phyloP scores from a whole-genome alignment of 805 yeast genomes.

The Candida mattraensis region DNA sequence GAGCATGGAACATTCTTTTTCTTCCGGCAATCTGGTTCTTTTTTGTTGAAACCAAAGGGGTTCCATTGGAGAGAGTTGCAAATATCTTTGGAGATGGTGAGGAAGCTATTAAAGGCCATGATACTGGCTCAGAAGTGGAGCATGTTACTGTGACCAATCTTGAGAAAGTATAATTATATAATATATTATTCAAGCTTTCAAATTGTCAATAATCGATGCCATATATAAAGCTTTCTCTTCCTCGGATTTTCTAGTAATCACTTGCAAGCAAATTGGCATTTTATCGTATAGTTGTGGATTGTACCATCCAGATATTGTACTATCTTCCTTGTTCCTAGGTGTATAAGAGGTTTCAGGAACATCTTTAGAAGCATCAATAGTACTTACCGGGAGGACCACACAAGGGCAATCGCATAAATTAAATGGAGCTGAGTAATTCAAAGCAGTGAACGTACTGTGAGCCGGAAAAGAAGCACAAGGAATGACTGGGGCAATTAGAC shows the following conservation, averaged over 20 bases:
- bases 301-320: constrained; percentile 43
- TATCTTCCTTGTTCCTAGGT: constrained; percentile 43
- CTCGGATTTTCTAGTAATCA: constrained; percentile 57
- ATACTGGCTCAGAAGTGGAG: constrained; percentile 16
- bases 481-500: constrained; percentile 40
- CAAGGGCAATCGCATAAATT: constrained; percentile 50
- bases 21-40: constrained; percentile 28
- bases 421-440: constrained; percentile 54
- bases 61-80: constrained; percentile 16
- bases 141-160: too few species aligned
- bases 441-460: constrained; percentile 9
- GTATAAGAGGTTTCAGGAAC: constrained; percentile 26
- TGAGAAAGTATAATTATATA: too few species aligned
- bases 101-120: constrained; percentile 19
- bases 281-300: constrained; percentile 51
- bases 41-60: constrained; percentile 33
- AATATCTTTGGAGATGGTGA: constrained; percentile 24
- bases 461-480: constrained; percentile 39
- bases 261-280: constrained; percentile 64
- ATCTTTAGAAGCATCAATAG: constrained; percentile 47
- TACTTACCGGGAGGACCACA: constrained; percentile 57
- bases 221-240: constrained; percentile 52
- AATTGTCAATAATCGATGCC: constrained; percentile 12
- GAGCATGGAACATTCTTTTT: constrained; percentile 29
- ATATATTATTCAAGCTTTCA: background rate